Base-by-base conservation (phyloP, 805 yeast species). In the Suhomyces sp. region DNA sequence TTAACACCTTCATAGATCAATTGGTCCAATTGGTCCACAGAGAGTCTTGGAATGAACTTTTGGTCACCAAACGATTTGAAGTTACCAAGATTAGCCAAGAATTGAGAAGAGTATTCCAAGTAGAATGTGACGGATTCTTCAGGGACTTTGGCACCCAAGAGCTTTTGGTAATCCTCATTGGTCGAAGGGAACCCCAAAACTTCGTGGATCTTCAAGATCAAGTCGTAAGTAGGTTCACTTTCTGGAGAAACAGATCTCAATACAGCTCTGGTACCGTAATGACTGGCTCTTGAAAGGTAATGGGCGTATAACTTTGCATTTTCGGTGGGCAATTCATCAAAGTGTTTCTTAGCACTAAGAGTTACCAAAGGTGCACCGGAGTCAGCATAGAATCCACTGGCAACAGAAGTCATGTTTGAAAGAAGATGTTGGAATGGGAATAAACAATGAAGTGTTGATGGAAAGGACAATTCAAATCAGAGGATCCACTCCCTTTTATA, bases 31-130 rank as follows among this genome's bases (percentile, higher is more conserved):
- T 70, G 69, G 0, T 58, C 72, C 20, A 47, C 51, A 0, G 70
- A 38, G 25, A 86, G 50, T 33, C 77, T 64, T 25, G 96, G 96
- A 43, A 88, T 71, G 52, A 88, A 88, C 60, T 88, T 88, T 48
- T 77, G 77, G 62, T 88, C 96, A 46, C 96, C 96, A 57, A 88
- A 88, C 1, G 93, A 82, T 62, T 83, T 88, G 63, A 76, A 84
- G 53, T 84, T 84, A 46, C 93, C 93, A 56, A 81, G 67, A 58
- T 84, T 84, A 24, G 81, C 68, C 42, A 84, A 65, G 51, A 84
- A 79, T 64, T 84, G 91, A 25, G 88, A 82, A 19, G 81, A 83
- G 56, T 77, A 87, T 53, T 82, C 86, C 56, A 86, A 63, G 55
- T 83, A 85, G 13, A 56, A 54, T 26, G 60, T 53, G 12, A 67